Evolutionary conservation across 2,329 filamentous ascomycete genomes (phyloP).

Genomic region (Alternaria triticimaculans): DNA sequence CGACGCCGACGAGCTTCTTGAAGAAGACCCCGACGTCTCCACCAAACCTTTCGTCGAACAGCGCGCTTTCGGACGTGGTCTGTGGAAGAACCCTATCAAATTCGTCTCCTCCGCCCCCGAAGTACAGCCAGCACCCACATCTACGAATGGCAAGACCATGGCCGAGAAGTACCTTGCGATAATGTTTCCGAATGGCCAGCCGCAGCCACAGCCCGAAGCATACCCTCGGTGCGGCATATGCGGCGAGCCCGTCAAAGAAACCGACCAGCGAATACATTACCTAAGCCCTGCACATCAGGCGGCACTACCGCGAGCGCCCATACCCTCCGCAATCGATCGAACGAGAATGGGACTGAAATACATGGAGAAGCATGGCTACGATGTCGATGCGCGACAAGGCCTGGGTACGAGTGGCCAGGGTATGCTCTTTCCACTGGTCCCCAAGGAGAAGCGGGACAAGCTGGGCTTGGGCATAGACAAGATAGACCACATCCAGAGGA

Average conservation of each 20-base stretch:
- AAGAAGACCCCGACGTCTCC: conserved; percentile 61
- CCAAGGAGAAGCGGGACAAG: conserved; percentile 73
- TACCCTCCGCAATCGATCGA: conserved; percentile 74
- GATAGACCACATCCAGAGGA: conserved; percentile 50
- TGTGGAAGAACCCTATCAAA: conserved; percentile 65
- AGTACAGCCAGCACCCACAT: conserved; percentile 23
- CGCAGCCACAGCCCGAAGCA: conserved; percentile 24
- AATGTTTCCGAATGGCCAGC: conserved; percentile 60
- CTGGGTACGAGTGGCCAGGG: conserved; percentile 74
- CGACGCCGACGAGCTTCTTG: conserved; percentile 22
- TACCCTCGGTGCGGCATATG: conserved; percentile 46
- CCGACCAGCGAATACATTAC: conserved; percentile 60
- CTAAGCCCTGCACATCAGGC: conserved; percentile 71
- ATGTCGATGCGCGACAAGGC: conserved; percentile 74
- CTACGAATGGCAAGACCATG: conserved; percentile 58
- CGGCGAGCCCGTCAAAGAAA: conserved; percentile 40
- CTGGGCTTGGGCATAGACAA: conserved; percentile 71
- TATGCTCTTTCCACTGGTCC: conserved; percentile 76
- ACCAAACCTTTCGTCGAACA: conserved; percentile 65
- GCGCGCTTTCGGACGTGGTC: conserved; percentile 65
- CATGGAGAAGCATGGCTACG: conserved; percentile 73
- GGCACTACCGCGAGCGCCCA: conserved; percentile 71
- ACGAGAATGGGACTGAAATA: conserved; percentile 72
- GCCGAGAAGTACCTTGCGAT: conserved; percentile 71
- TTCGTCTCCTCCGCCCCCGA: conserved; percentile 62